Percentiles rank a stretch among this genome's conserved stretches.
Conservation (phyloP, 2,329 filamentous ascomycete species). For the Rhinocladiella similis region DNA sequence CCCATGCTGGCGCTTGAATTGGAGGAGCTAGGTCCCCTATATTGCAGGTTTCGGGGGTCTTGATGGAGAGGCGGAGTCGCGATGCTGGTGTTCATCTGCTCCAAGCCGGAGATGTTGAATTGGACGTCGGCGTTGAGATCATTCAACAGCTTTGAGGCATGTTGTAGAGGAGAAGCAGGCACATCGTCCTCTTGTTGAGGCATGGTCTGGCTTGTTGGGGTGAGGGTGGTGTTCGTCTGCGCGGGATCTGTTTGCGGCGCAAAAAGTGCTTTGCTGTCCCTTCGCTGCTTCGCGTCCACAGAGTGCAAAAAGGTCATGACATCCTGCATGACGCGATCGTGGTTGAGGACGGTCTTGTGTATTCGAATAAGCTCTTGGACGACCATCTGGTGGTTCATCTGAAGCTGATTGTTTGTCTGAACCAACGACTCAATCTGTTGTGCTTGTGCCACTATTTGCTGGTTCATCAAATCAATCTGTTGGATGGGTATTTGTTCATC, state of each 20-base stretch:
- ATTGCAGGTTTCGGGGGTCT: slow-evolving; percentile 50
- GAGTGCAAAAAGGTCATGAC: slow-evolving; percentile 68
- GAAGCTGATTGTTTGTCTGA: slow-evolving; percentile 78
- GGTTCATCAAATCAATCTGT: slow-evolving; percentile 85
- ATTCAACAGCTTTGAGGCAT: slow-evolving; percentile 65
- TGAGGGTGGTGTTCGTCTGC: slow-evolving; percentile 41
- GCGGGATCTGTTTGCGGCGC: slow-evolving; percentile 45
- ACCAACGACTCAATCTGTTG: slow-evolving; percentile 88
- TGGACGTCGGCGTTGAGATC: slow-evolving; percentile 67
- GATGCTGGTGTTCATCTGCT: slow-evolving; percentile 56
- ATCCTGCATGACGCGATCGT: slow-evolving; percentile 70
- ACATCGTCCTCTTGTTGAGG: slow-evolving; percentile 56
- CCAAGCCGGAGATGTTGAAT: slow-evolving; percentile 63
- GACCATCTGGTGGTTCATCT: slow-evolving; percentile 64
- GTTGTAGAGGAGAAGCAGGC: slow-evolving; percentile 66
- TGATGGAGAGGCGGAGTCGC: slow-evolving; percentile 9
- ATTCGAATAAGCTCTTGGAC: slow-evolving; percentile 64
- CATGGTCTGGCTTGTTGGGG: slow-evolving; percentile 45
- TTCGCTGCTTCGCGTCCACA: slow-evolving; percentile 63
- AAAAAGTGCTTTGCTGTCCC: slow-evolving; percentile 56
- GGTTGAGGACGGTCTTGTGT: slow-evolving; percentile 70
- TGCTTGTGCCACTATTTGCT: slow-evolving; percentile 84
- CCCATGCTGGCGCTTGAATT: slow-evolving; percentile 54
- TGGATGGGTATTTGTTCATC: slow-evolving; percentile 79
- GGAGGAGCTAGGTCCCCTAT: slow-evolving; percentile 46